Conservation (phyloP, 768 basidiomycete species). For the Piloderma croceum region DNA sequence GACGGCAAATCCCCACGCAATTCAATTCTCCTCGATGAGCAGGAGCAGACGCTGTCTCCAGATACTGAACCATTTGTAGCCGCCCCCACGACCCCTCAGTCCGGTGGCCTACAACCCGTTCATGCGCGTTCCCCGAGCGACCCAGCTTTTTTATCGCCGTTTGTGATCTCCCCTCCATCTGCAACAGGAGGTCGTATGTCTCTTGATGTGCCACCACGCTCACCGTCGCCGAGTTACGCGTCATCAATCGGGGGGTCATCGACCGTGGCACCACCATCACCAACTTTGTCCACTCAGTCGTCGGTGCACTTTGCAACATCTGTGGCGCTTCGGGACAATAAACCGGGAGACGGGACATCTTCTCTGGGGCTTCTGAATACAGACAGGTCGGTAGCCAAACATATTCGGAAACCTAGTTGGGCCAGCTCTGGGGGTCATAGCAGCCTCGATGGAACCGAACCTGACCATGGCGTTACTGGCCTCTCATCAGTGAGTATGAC, state of each 20-base stretch:
- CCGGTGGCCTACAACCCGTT: not conserved
- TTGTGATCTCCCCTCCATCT: too few species aligned
- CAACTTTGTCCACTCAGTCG: slow-evolving; percentile 65
- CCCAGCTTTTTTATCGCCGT: not conserved
- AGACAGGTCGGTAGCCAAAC: slow-evolving; percentile 27
- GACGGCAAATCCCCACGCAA: too few species aligned
- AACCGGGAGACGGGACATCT: slow-evolving; percentile 49
- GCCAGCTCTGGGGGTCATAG: slow-evolving; percentile 42
- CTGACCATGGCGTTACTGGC: slow-evolving; percentile 32
- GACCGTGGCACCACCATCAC: slow-evolving; percentile 56
- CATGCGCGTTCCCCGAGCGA: not conserved
- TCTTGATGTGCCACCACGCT: slow-evolving; percentile 30
- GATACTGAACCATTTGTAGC: too few species aligned
- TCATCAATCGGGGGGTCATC: slow-evolving; percentile 41
- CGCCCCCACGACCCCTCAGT: not conserved
- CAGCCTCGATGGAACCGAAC: slow-evolving; percentile 43
- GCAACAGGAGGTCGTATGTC: slow-evolving; percentile 20
- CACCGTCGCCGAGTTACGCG: slow-evolving; percentile 22
- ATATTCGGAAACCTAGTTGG: slow-evolving; percentile 52
- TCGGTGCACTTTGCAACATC: slow-evolving; percentile 54
- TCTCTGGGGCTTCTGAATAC: slow-evolving; percentile 48
- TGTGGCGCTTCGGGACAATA: slow-evolving; percentile 60
- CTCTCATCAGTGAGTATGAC: slow-evolving; percentile 30
- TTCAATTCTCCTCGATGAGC: too few species aligned
- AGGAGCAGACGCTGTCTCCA: too few species aligned